Evolutionary conservation across 805 yeast genomes (phyloP).

Genomic region (Deakozyma indianensis): DNA sequence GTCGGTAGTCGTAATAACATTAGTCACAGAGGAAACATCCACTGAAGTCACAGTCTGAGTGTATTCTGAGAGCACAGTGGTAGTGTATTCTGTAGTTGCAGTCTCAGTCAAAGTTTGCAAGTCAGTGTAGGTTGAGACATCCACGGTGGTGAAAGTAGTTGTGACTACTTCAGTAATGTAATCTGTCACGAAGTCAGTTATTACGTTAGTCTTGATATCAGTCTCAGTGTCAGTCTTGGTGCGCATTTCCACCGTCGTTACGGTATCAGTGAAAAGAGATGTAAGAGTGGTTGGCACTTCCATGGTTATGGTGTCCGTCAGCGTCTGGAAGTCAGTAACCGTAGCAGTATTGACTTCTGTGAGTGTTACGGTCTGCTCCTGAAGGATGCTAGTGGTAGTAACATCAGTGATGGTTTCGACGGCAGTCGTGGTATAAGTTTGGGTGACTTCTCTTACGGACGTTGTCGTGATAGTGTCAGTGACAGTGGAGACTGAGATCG

Average conservation of each 20-base stretch:
- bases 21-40: neutral
- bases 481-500: neutral
- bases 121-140: neutral
- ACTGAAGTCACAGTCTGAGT: neutral
- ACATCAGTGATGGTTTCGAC: neutral
- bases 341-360: neutral
- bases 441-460: neutral
- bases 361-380: neutral
- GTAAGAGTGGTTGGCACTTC: neutral
- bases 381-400: neutral
- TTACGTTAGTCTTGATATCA: neutral
- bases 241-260: neutral
- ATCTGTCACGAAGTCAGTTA: neutral
- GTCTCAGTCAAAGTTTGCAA: neutral
- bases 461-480: neutral
- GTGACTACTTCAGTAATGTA: neutral
- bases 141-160: neutral
- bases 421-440: neutral
- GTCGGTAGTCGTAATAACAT: neutral
- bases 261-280: neutral
- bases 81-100: neutral
- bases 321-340: neutral
- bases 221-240: neutral
- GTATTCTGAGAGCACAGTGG: neutral
- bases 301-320: neutral